phyloP scores from a whole-genome alignment of 345 rosid genomes.

The Salix purpurea region DNA sequence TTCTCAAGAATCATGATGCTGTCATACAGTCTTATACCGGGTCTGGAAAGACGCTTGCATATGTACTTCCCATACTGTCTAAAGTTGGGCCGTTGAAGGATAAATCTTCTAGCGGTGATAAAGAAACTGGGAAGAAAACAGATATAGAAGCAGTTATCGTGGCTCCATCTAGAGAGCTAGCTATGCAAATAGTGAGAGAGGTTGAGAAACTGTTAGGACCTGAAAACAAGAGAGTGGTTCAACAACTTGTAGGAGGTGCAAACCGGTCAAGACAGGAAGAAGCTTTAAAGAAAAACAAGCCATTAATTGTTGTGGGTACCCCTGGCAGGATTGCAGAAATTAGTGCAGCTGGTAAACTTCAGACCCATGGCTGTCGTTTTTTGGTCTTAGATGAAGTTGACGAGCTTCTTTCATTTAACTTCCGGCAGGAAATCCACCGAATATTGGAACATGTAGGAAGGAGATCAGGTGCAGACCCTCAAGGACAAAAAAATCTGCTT shows the following conservation, averaged over 20 bases:
- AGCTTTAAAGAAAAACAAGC: constrained; percentile 89
- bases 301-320: constrained; percentile 81
- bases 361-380: constrained; percentile 76
- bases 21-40: constrained; percentile 94
- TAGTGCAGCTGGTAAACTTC: constrained; percentile 90
- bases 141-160: constrained; percentile 85
- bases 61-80: constrained; percentile 78
- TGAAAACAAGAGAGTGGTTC: constrained; percentile 66
- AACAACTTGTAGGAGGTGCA: constrained; percentile 96
- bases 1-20: constrained; percentile 65
- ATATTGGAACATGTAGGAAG: constrained; percentile 83
- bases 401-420: constrained; percentile 85
- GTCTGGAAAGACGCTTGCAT: constrained; percentile 87
- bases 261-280: constrained; percentile 95
- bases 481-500: constrained; percentile 23
- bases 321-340: constrained; percentile 94
- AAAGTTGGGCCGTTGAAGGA: constrained; percentile 64
- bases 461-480: constrained; percentile 50
- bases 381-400: constrained; percentile 92
- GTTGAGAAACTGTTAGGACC: constrained; percentile 82
- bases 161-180: constrained; percentile 94
- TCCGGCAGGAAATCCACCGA: constrained; percentile 82
- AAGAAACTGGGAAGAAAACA: constrained; percentile 39
- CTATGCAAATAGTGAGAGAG: constrained; percentile 95
- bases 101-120: constrained; percentile 29